Base-by-base conservation (phyloP, 768 basidiomycete species). In the Austroboletus festivus region DNA sequence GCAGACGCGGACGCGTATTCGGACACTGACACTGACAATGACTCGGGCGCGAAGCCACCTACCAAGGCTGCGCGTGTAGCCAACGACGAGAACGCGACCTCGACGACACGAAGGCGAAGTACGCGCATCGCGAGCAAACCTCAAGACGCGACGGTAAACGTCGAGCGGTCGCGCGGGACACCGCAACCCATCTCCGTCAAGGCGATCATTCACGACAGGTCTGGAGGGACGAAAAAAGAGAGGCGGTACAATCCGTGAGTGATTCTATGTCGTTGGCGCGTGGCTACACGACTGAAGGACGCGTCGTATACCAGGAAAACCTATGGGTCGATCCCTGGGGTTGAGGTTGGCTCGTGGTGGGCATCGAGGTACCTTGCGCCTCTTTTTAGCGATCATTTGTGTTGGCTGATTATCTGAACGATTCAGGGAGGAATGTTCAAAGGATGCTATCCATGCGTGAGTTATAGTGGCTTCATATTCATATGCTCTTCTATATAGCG, bases 311-410 rank as follows among this genome's bases (percentile, higher is more conserved):
- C 21, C 50, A 90, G 88, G 11, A 93, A 92, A 69, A 76, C 70
- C 2, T 93, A 82, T 65, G 93, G 93, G 0, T 57, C 73, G 28
- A 94, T 96, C 48, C 90, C 91, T 6, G 89, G 80, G 3, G 66
- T 95, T 18, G 73, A 75, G 21, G 81, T 93, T 15, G 92, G 91
- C 3, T 83, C 83, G 21, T 89, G 87, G 84, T 96, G 91, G 90
- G 77, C 80, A 47, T 79, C 75, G 5, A 73, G 91, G 71, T 74
- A 69, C 47, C 80, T 57, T 10, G 4, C 22, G 15, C 3, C 31
- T 18, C 15, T 21, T 31, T 31, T 8, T 8, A 18, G 5, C n/a
- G 26, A 5, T 31, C n/a, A 21, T 34, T 39, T 8, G 16, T 8
- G 6, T 16, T n/a, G n/a, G 40, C 37, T 44, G 23, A 49, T 40